Base-by-base conservation (phyloP, 805 yeast genomes). In the Candida gorgasii region DNA sequence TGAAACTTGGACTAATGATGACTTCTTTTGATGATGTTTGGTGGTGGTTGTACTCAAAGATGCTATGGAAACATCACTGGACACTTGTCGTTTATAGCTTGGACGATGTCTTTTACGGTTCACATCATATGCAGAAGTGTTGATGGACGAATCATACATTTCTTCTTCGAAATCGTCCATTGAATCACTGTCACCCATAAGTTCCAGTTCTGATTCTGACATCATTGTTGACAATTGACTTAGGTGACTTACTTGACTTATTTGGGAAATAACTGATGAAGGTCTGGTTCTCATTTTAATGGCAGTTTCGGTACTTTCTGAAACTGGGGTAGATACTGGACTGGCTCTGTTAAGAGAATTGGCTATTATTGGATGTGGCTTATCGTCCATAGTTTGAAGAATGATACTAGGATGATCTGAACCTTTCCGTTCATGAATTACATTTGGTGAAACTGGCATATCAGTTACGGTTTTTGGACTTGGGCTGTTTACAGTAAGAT, bases 211-310 rank as follows among this genome's bases (percentile, higher is more conserved):
- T 3, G 69, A 63, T 41, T 67, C 76, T 3, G 74, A 67, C 53
- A 68, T 46, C 67, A 66, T 65, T 13, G 71, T 62, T 7, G 72
- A 69, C 46, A 68, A 51, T 43, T 71, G 75, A 53, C 72, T 63
- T 29, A 63, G 45, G 37, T 69, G 73, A 48, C 72, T 64, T 20
- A 62, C 47, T 49, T 67, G 73, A 52, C 68, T 61, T 11, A 60
- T 50, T 49, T 69, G 73, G 2, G 72, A 65, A 11, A 69, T 54
- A 58, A 70, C 60, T 1, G 73, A 67, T 13, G 68, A 61, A 6
- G 76, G 76, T 40, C 76, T 52, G 5, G 63, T 49, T 41, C 60
- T 51, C 15, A 34, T 36, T 32, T 20, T 30, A n/a, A 22, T 8
- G 5, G 37, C 34, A n/a, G 44, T 6, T 17, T 43, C 39, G 13